A percentile compares a stretch with the other conserved stretches of the same genome.
Conservation (phyloP, 768 basidiomycete genomes). For the Tremella mesenterica region DNA sequence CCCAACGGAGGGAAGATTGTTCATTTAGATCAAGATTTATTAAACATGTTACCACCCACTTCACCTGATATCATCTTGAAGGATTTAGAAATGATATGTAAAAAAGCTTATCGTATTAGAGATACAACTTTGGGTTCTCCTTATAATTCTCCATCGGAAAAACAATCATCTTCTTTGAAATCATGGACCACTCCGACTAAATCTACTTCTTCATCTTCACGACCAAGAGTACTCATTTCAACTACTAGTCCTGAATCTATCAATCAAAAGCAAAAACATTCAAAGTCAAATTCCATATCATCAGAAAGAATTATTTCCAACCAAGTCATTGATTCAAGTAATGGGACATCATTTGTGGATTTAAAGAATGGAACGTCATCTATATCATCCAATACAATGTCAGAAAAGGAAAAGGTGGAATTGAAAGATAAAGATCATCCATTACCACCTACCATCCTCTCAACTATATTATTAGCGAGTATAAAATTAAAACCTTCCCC, state of each 20-base stretch:
- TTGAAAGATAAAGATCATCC: neutral
- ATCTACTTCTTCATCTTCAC: too few species aligned
- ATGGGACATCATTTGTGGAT: neutral
- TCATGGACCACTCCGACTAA: too few species aligned
- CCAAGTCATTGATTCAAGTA: too few species aligned
- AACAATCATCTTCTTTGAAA: too few species aligned
- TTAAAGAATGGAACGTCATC: neutral
- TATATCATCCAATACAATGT: neutral
- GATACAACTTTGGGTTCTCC: too few species aligned
- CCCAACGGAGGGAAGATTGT: too few species aligned
- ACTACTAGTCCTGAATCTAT: too few species aligned
- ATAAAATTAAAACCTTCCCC: conserved; percentile 22
- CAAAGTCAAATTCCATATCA: neutral
- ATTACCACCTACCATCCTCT: conserved; percentile 27
- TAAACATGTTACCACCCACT: conserved; percentile 9
- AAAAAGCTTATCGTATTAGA: too few species aligned
- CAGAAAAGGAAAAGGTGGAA: neutral
- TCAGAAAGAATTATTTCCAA: too few species aligned
- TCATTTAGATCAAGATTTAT: conserved; percentile 10
- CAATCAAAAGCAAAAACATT: too few species aligned
- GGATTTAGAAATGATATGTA: conserved; percentile 7
- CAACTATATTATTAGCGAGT: conserved; percentile 30
- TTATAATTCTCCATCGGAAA: too few species aligned
- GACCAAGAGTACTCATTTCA: too few species aligned
- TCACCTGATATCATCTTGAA: conserved; percentile 13